Base-by-base conservation (phyloP, 768 basidiomycete genomes). In the Exsudoporus frostii region DNA sequence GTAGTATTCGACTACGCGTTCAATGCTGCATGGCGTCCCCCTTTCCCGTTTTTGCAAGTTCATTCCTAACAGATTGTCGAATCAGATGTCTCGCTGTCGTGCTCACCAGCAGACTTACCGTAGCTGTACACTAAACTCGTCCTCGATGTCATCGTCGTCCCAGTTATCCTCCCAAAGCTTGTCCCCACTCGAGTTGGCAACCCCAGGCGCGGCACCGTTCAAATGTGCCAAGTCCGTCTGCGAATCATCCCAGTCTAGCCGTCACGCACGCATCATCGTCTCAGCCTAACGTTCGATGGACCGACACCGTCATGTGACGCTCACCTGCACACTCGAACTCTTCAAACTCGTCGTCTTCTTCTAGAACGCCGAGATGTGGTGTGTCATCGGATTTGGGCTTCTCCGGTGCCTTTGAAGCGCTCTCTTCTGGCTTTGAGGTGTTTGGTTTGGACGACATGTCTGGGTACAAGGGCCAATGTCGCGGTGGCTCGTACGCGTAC, bases 121-220 rank as follows among this genome's bases (percentile, higher is more conserved):
- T 61, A 99, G 75, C 72, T 97, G 93, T 48, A 90, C 85, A 63
- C 92, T 94, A 67, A 99, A 99, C 60, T 97, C 93, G 62, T 98
- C 95, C 68, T 96, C 96, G 56, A 97, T 86, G 72, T 98, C 96
- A 73, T 99, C 97, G 63, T 99, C 97, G 65, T 99, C 97, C 97
- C 97, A 99, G 69, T 98, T 98, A 62, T 98, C 97, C 76, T 99
- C 97, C 97, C 97, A 99, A 11, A 99, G 76, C 65, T 93, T 91
- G 71, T 97, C 86, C 17, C 90, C 89, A 6, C 86, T 86, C 32
- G 87, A 87, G 62, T 84, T 86, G 4, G 86, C 90, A 13, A 78
- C 83, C 4, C 88, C 88, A 3, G 88, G 86, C 5, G 85, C 81
- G 3, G 84, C 79, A 19, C 87, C 86, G 38, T 81, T 83, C 41